Evolutionary conservation across 495 filamentous ascomycete genomes (phyloP).

Genomic region (Cladorrhinum samala): DNA sequence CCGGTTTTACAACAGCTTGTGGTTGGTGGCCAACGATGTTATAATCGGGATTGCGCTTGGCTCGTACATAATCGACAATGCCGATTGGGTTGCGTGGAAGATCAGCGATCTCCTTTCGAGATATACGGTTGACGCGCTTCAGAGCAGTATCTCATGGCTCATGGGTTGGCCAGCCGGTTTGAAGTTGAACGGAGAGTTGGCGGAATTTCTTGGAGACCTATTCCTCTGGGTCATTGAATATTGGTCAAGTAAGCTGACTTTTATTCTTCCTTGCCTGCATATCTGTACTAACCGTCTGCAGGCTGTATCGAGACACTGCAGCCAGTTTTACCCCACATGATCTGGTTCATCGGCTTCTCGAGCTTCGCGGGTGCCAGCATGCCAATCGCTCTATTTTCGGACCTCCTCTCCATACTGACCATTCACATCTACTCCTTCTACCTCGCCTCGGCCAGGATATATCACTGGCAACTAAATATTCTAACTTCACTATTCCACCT

Average conservation of each 20-base stretch:
- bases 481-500: constrained; percentile 96
- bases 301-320: constrained; percentile 69
- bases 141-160: constrained; percentile 87
- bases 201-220: constrained; percentile 84
- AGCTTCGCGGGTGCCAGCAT: constrained; percentile 94
- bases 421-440: constrained; percentile 98
- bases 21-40: constrained; percentile 97
- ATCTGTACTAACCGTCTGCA: constrained; percentile 16
- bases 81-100: constrained; percentile 73
- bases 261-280: constrained; percentile 12
- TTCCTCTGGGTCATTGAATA: constrained; percentile 98
- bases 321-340: constrained; percentile 74
- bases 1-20: constrained; percentile 96
- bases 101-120: constrained; percentile 69
- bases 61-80: constrained; percentile 95
- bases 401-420: constrained; percentile 85
- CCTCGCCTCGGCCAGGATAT: constrained; percentile 90
- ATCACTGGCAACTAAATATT: constrained; percentile 96
- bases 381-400: constrained; percentile 94
- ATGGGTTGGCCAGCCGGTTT: constrained; percentile 97
- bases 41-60: constrained; percentile 97
- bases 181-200: constrained; percentile 94
- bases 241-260: constrained; percentile 64
- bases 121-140: constrained; percentile 86
- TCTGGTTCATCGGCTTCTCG: constrained; percentile 90